Evolutionary conservation across 768 basidiomycete genomes (phyloP).

Genomic region (Multifurca ochricompacta): DNA sequence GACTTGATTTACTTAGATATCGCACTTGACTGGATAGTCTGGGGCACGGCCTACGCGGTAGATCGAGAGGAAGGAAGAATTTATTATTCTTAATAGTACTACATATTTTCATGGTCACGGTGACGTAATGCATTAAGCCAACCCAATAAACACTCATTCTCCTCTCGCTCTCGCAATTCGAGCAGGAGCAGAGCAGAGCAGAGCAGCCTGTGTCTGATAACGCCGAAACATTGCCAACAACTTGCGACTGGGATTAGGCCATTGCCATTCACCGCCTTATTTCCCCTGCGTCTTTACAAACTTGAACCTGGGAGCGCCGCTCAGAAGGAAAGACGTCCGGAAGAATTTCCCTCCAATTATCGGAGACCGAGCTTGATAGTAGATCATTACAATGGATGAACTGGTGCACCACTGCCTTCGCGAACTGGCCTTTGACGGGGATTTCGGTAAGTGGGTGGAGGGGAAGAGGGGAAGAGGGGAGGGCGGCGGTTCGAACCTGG

Average conservation of each 20-base stretch:
- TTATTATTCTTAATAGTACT: too few relatives aligned
- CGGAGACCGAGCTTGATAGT: background rate
- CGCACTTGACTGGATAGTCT: background rate
- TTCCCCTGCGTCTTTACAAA: background rate
- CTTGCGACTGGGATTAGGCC: too few relatives aligned
- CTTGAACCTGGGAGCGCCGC: too few relatives aligned
- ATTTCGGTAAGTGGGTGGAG: conserved; percentile 82
- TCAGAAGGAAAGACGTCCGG: conserved; percentile 8
- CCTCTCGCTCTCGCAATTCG: too few relatives aligned
- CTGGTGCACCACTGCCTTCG: conserved; percentile 77
- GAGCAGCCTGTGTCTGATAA: too few relatives aligned
- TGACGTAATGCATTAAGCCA: too few relatives aligned
- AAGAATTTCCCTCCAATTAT: conserved; percentile 1
- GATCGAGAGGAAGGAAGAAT: too few relatives aligned
- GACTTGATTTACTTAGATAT: conserved; percentile 6
- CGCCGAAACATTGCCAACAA: background rate
- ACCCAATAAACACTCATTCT: too few relatives aligned
- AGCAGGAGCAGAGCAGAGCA: too few relatives aligned
- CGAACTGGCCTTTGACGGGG: conserved; percentile 86
- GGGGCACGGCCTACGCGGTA: too few relatives aligned
- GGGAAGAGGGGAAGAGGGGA: too few relatives aligned
- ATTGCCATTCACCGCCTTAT: background rate
- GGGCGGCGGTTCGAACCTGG: conserved; percentile 20
- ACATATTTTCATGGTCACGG: too few relatives aligned
- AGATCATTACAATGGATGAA: conserved; percentile 65